Conservation (phyloP, 2,329 filamentous ascomycete genomes). For the Fusarium setosum region DNA sequence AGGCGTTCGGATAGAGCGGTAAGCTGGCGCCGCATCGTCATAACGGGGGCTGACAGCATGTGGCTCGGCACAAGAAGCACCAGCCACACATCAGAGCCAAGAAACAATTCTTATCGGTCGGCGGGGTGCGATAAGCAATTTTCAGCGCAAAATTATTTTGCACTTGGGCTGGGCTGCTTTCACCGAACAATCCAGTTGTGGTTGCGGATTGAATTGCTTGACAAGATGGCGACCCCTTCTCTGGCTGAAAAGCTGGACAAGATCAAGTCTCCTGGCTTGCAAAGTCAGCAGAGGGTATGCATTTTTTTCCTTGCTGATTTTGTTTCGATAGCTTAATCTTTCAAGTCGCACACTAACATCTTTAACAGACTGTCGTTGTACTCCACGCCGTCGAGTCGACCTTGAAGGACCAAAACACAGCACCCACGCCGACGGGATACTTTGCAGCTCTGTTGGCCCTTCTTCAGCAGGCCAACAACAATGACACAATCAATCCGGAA, state of each 20-base stretch:
- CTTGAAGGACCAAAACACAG: slow-evolving; percentile 86
- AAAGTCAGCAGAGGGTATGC: slow-evolving; percentile 90
- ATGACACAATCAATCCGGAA: slow-evolving; percentile 80
- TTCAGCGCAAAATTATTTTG: slow-evolving; percentile 38
- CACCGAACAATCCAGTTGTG: slow-evolving; percentile 44
- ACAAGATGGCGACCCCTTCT: slow-evolving; percentile 59
- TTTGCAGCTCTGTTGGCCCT: slow-evolving; percentile 95
- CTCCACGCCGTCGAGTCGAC: slow-evolving; percentile 94
- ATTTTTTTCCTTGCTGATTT: neutral
- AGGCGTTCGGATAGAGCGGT: slow-evolving; percentile 46
- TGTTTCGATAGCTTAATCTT: neutral
- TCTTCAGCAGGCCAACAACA: slow-evolving; percentile 79
- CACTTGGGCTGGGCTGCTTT: slow-evolving; percentile 40
- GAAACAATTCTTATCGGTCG: slow-evolving; percentile 42
- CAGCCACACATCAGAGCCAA: slow-evolving; percentile 16
- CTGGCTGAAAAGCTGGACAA: slow-evolving; percentile 94
- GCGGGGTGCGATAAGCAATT: slow-evolving; percentile 46
- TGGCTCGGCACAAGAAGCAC: slow-evolving; percentile 21
- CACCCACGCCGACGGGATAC: slow-evolving; percentile 88
- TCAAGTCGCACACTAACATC: slow-evolving; percentile 24
- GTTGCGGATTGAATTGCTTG: slow-evolving; percentile 44
- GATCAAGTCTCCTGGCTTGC: slow-evolving; percentile 95
- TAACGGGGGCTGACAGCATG: slow-evolving; percentile 33
- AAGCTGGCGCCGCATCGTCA: slow-evolving; percentile 29
- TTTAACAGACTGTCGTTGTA: slow-evolving; percentile 79